Evolutionary conservation across 768 basidiomycete genomes (phyloP).

Genomic region (Phylloporus sp.): DNA sequence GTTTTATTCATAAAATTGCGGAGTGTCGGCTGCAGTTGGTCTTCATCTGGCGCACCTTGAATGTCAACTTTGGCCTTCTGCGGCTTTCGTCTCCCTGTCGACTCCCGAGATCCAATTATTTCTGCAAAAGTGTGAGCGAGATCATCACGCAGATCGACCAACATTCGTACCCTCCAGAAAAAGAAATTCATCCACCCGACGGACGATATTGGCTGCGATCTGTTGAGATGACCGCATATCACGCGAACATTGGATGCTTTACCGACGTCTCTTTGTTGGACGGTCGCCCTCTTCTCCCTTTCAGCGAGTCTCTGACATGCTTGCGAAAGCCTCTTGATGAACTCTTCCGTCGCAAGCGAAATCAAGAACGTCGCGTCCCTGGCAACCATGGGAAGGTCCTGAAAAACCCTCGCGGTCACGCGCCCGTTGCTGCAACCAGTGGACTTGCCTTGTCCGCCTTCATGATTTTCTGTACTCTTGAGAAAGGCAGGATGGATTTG

Average conservation of each 20-base stretch:
- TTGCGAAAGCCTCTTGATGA: slow-evolving; percentile 69
- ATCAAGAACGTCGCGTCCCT: slow-evolving; percentile 78
- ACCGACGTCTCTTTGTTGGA: slow-evolving; percentile 82
- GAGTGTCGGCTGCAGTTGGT: slow-evolving; percentile 35
- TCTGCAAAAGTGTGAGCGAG: slow-evolving; percentile 34
- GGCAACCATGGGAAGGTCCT: slow-evolving; percentile 75
- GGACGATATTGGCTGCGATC: slow-evolving; percentile 52
- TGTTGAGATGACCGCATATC: background rate
- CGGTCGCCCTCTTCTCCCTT: slow-evolving; percentile 65
- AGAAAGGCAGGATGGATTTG: slow-evolving; percentile 68
- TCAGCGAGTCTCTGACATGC: slow-evolving; percentile 68
- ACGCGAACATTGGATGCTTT: slow-evolving; percentile 19
- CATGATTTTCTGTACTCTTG: slow-evolving; percentile 77
- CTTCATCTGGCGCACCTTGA: slow-evolving; percentile 16
- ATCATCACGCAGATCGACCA: no score
- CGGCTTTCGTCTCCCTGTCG: slow-evolving; percentile 40
- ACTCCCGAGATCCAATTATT: slow-evolving; percentile 52
- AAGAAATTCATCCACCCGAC: slow-evolving; percentile 67
- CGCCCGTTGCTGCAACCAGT: background rate
- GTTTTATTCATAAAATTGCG: slow-evolving; percentile 43
- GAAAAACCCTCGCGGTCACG: background rate
- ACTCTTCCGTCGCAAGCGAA: slow-evolving; percentile 82
- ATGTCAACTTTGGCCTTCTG: slow-evolving; percentile 27
- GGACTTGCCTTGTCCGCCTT: slow-evolving; percentile 73
- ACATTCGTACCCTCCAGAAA: slow-evolving; percentile 82